These are phyloP conservation scores for Malassezia brasiliensis DNA, from an alignment of 1,284 basidiomycete genomes.

Conservation along the genomic window DNA sequence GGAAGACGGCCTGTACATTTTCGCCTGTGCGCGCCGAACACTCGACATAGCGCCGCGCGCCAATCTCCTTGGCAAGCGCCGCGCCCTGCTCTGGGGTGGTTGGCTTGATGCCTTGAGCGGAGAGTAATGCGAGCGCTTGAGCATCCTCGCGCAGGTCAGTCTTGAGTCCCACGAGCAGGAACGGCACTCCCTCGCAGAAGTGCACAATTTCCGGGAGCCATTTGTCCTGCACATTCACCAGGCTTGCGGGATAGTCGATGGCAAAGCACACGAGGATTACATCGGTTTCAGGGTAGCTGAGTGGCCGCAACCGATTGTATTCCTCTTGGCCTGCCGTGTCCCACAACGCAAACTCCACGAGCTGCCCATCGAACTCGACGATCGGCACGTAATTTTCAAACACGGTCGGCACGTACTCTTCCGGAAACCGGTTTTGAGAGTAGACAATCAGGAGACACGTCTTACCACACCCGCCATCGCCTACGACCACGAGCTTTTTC, in stretches of 20 bases:
- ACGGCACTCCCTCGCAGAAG: constrained; percentile 86
- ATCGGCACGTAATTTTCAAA: constrained; percentile 90
- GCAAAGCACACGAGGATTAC: constrained; percentile 96
- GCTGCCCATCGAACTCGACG: constrained; percentile 75
- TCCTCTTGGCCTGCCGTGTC: constrained; percentile 98
- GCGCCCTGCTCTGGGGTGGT: constrained; percentile 58
- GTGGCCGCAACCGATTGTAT: constrained; percentile 83
- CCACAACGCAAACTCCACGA: constrained; percentile 89
- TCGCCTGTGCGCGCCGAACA: constrained; percentile 83
- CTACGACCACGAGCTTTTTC: constrained; percentile 57
- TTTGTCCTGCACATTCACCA: constrained; percentile 79
- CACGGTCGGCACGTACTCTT: constrained; percentile 95
- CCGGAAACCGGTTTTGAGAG: constrained; percentile 93
- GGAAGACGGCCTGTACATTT: constrained; percentile 87
- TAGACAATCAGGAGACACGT: constrained; percentile 66
- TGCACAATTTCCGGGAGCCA: constrained; percentile 97
- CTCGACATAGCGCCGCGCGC: constrained; percentile 79
- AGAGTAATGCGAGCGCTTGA: constrained; percentile 78
- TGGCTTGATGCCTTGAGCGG: constrained; percentile 77
- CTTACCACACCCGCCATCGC: constrained; percentile 66
- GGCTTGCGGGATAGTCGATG: constrained; percentile 86
- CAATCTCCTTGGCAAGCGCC: constrained; percentile 75
- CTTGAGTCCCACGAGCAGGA: constrained; percentile 88
- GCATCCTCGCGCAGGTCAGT: constrained; percentile 69
- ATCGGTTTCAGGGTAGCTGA: constrained; percentile 91